Percentiles rank a stretch among this genome's conserved stretches.
phyloP scores from a whole-genome alignment of 345 rosid genomes.

The Syzygium oleosum region DNA sequence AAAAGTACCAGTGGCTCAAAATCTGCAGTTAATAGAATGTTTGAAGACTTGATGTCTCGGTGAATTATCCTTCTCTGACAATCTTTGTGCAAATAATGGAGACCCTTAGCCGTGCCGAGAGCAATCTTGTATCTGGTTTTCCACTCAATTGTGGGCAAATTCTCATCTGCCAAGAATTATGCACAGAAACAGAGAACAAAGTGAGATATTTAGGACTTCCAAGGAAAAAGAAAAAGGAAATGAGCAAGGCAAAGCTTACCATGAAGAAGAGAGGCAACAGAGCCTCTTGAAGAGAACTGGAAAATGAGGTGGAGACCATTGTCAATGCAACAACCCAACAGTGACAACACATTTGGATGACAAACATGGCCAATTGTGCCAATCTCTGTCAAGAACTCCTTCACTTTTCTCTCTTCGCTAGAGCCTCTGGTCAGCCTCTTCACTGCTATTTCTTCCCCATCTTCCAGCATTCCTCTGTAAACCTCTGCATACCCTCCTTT shows the following conservation, averaged over 20 bases:
- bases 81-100: conserved; percentile 82
- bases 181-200: not conserved
- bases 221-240: not conserved
- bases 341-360: conserved; percentile 71
- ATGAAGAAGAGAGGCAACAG: conserved; percentile 89
- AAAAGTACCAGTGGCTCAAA: conserved; percentile 58
- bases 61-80: conserved; percentile 92
- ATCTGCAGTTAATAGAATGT: conserved; percentile 69
- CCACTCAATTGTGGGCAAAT: conserved; percentile 54
- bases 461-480: conserved; percentile 47
- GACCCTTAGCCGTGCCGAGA: conserved; percentile 78
- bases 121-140: conserved; percentile 67
- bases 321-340: conserved; percentile 85
- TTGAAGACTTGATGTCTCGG: conserved; percentile 92
- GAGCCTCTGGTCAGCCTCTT: conserved; percentile 67
- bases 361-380: conserved; percentile 90
- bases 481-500: conserved; percentile 95
- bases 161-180: conserved; percentile 27
- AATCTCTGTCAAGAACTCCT: conserved; percentile 85
- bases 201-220: not conserved
- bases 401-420: conserved; percentile 81
- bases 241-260: conserved; percentile 28
- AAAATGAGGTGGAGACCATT: conserved; percentile 86
- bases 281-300: conserved; percentile 79
- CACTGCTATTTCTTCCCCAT: conserved; percentile 72